Conservation (phyloP, 1,284 basidiomycete species). For the Puccinia triticina region DNA sequence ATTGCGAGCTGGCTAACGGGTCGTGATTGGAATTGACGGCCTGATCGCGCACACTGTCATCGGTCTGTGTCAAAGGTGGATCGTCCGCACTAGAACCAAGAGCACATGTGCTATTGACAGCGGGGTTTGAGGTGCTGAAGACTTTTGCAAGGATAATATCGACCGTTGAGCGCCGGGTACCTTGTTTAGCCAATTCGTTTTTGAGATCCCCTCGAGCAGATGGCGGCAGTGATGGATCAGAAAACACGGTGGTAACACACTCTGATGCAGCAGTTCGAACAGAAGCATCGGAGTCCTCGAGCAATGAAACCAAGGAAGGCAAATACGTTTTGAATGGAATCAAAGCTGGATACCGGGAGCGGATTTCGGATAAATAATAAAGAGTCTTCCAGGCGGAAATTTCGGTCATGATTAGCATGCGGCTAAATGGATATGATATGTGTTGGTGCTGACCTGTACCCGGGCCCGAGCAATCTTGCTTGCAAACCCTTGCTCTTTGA, state of each 20-base stretch:
- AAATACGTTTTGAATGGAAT: conserved; percentile 85
- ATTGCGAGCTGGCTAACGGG: conserved; percentile 50
- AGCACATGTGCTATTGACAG: not conserved
- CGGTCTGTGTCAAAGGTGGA: not conserved
- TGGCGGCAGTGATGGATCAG: conserved; percentile 76
- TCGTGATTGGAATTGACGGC: not conserved
- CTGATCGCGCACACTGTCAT: not conserved
- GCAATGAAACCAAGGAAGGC: conserved; percentile 74
- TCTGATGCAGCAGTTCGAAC: conserved; percentile 83
- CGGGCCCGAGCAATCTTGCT: conserved; percentile 66
- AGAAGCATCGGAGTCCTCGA: conserved; percentile 86
- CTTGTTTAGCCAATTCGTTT: conserved; percentile 81
- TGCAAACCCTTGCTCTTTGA: conserved; percentile 76
- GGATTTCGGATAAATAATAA: conserved; percentile 67
- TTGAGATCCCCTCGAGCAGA: conserved; percentile 88
- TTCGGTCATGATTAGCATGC: conserved; percentile 42
- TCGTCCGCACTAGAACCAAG: conserved; percentile 1
- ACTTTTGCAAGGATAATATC: conserved; percentile 63
- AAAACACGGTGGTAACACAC: conserved; percentile 81
- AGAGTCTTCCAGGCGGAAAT: conserved; percentile 44
- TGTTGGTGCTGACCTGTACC: conserved; percentile 69
- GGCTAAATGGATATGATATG: conserved; percentile 11
- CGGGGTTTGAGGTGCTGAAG: conserved; percentile 54
- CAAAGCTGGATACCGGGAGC: conserved; percentile 65
- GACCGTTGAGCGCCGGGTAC: conserved; percentile 78